phyloP scores from a whole-genome alignment of 176 grass and related monocot genomes.

The Alopecurus myosuroides region DNA sequence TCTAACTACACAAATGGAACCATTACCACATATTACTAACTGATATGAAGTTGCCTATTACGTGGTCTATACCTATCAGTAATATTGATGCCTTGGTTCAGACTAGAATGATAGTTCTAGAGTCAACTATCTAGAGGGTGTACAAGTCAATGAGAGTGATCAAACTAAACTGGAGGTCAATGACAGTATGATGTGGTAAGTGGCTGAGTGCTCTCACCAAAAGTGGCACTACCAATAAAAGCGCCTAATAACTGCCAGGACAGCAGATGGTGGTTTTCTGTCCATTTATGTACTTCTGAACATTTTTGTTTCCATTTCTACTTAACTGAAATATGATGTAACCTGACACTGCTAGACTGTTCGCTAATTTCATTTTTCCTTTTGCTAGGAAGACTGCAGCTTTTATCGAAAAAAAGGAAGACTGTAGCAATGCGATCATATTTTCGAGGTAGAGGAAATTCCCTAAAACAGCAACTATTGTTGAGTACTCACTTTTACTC shows the following conservation, averaged over 20 bases:
- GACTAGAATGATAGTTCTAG: too few species aligned
- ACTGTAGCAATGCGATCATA: conserved; percentile 21
- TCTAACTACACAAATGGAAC: neutral
- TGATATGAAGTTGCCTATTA: neutral
- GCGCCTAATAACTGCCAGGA: neutral
- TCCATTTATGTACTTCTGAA: neutral
- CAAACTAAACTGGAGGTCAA: neutral
- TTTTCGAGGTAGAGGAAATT: too few species aligned
- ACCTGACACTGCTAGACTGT: neutral
- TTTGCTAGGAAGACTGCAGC: neutral
- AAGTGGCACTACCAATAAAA: neutral
- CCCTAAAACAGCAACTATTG: too few species aligned
- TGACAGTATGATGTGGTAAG: neutral
- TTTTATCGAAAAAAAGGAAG: too few species aligned
- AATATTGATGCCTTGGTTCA: too few species aligned
- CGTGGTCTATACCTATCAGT: too few species aligned
- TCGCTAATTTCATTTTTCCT: neutral
- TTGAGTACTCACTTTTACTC: too few species aligned
- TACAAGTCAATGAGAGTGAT: neutral
- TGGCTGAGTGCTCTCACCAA: conserved; percentile 9
- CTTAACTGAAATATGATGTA: neutral
- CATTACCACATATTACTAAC: neutral
- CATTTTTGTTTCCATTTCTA: neutral
- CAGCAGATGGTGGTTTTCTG: neutral
- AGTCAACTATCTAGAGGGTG: neutral